phyloP scores from a whole-genome alignment of 169 alveolate species.

The Plasmodium coatneyi region DNA sequence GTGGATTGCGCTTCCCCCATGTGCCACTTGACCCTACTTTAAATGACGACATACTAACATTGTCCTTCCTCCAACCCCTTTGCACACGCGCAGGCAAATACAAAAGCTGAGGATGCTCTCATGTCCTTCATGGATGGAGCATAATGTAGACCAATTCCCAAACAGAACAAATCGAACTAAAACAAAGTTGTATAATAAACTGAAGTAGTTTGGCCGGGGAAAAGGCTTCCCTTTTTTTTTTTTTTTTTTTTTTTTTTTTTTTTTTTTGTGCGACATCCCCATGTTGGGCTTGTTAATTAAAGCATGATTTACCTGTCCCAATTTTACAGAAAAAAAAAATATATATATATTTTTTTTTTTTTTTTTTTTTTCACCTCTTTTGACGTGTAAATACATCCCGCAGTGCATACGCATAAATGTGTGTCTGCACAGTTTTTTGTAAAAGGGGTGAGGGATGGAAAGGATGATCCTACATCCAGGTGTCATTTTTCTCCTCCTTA shows the following conservation, averaged over 20 bases:
- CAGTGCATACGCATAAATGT: neutral
- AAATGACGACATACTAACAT: neutral
- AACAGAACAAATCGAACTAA: neutral
- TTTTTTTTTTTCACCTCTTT: neutral
- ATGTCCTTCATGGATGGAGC: slow-evolving; percentile 76
- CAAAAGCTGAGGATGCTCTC: slow-evolving; percentile 74
- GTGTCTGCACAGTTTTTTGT: neutral
- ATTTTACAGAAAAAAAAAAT: neutral
- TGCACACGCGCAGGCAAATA: slow-evolving; percentile 29
- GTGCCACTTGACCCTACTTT: neutral
- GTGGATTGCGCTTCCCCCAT: neutral
- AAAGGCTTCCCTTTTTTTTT: neutral
- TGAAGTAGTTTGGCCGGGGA: neutral
- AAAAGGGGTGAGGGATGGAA: neutral
- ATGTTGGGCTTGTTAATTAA: neutral
- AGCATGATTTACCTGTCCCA: neutral
- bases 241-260: neutral
- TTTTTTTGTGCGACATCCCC: neutral
- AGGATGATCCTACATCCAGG: neutral
- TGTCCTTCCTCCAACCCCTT: neutral
- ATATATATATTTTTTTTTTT: neutral
- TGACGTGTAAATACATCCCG: slow-evolving; percentile 7
- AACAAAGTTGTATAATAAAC: neutral
- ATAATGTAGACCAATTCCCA: slow-evolving; percentile 2
- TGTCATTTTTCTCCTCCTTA: neutral